Base-by-base conservation (phyloP, 1,139 yeast species). In the Blastobotrys apis region DNA sequence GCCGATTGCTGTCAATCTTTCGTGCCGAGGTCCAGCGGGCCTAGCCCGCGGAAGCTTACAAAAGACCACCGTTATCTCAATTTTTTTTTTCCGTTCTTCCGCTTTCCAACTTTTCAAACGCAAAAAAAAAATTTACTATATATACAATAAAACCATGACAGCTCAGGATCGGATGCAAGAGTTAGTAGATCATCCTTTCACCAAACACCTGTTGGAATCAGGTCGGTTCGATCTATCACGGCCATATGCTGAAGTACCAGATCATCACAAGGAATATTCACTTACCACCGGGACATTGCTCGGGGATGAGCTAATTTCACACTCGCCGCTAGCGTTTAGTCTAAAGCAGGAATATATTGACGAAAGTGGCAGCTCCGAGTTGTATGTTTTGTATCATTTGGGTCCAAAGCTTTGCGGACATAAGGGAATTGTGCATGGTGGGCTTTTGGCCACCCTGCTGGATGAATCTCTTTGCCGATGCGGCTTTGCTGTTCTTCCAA, bases 381-480 rank as follows among this genome's bases (percentile, higher is more conserved):
- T 59, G 33, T 45, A 45, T 27, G 59, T 56, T 5, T 80, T 84
- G 58, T 80, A 80, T 58, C 87, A 85, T 55, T 64, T 88, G 41
- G 97, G 97, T 0, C 62, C 69, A 3, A 72, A 74, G 37, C 64
- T 90, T 31, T 72, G 80, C 8, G 84, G 85, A 38, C 78, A 79
- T 51, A 84, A 79, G 48, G 87, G 87, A 0, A 78, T 79, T 44
- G 76, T 92, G 26, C 97, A 92, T 59, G 90, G 92, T 53, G 98
- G 98, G 0, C 72, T 90, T 3, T 67, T 90, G 2, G 78, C 96
- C 1, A 82, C 96, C 1, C 66, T 92, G 31, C 58, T 92, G 39
- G 98, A 92, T 63, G 98, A 92, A 62, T 81, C 85, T 0, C 69
- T 92, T 36, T 87, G 96, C 57, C 74, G 80, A 37, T 85, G 95